Evolutionary conservation across 352 stramenopile species (phyloP).

Genomic region (Globisporangium polare): DNA sequence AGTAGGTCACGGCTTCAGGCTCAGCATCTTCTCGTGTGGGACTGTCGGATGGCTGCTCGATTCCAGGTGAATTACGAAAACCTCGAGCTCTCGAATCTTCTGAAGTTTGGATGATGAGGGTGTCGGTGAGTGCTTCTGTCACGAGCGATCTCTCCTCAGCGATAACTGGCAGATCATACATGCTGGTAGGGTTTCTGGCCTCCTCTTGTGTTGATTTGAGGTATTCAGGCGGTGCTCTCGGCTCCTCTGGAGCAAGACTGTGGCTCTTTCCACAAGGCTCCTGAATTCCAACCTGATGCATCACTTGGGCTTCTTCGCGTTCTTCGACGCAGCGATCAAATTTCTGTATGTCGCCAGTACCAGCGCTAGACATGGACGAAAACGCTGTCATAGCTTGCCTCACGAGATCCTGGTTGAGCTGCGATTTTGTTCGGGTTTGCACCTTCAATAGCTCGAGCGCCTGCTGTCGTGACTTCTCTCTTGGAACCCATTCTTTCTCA

Average conservation of each 20-base stretch:
- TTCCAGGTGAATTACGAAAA: constrained; percentile 10
- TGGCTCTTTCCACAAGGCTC: neutral
- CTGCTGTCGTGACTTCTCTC: constrained; percentile 44
- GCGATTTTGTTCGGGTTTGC: constrained; percentile 26
- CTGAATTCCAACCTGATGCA: neutral
- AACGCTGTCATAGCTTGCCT: constrained; percentile 44
- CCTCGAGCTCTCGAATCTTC: neutral
- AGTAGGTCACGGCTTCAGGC: neutral
- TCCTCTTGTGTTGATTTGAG: neutral
- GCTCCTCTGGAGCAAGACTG: too few species aligned
- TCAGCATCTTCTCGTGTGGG: neutral
- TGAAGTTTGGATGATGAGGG: neutral
- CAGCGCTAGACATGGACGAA: neutral
- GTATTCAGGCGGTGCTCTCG: neutral
- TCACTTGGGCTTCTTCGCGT: neutral
- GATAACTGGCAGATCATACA: constrained; percentile 19
- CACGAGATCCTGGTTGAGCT: constrained; percentile 44
- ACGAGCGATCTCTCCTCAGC: constrained; percentile 12
- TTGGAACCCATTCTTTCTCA: constrained; percentile 48
- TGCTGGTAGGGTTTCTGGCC: neutral
- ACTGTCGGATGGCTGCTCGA: neutral
- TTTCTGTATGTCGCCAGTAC: neutral
- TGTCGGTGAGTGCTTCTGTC: neutral
- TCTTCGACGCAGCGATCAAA: neutral
- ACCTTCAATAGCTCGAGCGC: constrained; percentile 40